phyloP scores from a whole-genome alignment of 2,329 filamentous ascomycete genomes.

The Penicillium sp. region DNA sequence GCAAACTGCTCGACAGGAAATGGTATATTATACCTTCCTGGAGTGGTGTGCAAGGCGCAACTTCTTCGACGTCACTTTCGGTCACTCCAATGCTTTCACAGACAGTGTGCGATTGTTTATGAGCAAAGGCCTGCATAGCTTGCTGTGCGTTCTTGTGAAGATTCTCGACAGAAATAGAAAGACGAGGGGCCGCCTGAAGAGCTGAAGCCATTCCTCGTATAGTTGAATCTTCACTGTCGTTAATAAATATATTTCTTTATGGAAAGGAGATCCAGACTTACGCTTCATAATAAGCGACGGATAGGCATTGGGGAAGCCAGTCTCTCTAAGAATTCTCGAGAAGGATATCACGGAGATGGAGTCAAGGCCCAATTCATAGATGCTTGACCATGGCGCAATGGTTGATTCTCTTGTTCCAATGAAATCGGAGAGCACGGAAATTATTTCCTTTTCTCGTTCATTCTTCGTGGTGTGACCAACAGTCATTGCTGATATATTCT shows the following conservation, averaged over 20 bases:
- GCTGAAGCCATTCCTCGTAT: slow-evolving; percentile 41
- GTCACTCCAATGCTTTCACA: slow-evolving; percentile 54
- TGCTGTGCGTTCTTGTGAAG: slow-evolving; percentile 55
- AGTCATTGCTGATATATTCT: slow-evolving; percentile 50
- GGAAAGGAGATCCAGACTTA: slow-evolving; percentile 32
- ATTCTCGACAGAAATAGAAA: slow-evolving; percentile 11
- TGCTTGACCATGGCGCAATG: slow-evolving; percentile 59
- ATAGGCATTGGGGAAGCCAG: slow-evolving; percentile 60
- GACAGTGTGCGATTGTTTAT: slow-evolving; percentile 56
- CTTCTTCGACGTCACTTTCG: slow-evolving; percentile 61
- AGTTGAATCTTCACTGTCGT: slow-evolving; percentile 34
- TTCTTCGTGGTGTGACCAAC: slow-evolving; percentile 25
- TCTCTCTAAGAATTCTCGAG: slow-evolving; percentile 60
- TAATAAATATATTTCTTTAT: not conserved
- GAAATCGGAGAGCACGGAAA: slow-evolving; percentile 55
- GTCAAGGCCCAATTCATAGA: slow-evolving; percentile 84
- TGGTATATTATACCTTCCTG: slow-evolving; percentile 83
- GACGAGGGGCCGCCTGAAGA: slow-evolving; percentile 12
- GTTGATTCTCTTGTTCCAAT: slow-evolving; percentile 45
- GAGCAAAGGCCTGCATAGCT: slow-evolving; percentile 60
- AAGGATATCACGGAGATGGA: slow-evolving; percentile 79
- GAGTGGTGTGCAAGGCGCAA: slow-evolving; percentile 78
- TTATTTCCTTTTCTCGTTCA: slow-evolving; percentile 47
- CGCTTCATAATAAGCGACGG: slow-evolving; percentile 67
- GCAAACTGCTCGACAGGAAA: slow-evolving; percentile 55